These are phyloP conservation scores for Globisporangium lucens DNA, from an alignment of 352 stramenopile species.

Conservation along the genomic window DNA sequence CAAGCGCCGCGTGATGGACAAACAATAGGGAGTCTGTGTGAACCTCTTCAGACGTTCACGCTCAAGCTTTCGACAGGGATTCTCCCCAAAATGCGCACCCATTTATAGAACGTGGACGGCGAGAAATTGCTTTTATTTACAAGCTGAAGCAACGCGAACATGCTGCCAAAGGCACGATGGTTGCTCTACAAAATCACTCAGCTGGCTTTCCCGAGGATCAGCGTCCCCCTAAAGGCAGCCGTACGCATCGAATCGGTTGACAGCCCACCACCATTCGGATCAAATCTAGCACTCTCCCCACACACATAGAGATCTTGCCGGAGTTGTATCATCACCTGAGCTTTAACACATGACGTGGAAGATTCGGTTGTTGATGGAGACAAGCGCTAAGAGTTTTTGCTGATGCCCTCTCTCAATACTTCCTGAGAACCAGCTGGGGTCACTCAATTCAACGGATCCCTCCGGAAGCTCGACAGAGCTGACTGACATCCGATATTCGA, in stretches of 20 bases:
- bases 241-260: too few relatives aligned
- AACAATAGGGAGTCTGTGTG: neutral
- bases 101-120: neutral
- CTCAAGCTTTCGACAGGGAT: neutral
- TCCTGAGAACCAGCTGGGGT: neutral
- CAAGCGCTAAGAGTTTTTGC: neutral
- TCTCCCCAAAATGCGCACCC: neutral
- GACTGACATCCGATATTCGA: too few relatives aligned
- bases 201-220: neutral
- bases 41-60: neutral
- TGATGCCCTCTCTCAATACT: neutral
- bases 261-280: too few relatives aligned
- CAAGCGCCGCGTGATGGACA: neutral
- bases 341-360: neutral
- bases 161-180: neutral
- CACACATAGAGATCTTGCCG: neutral
- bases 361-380: neutral
- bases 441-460: neutral
- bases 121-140: neutral
- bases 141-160: neutral
- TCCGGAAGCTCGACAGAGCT: neutral
- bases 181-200: neutral
- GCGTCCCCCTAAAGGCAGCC: neutral
- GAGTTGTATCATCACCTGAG: neutral
- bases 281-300: too few relatives aligned